Percentiles rank a stretch among this genome's conserved stretches.
Conservation (phyloP, 805 yeast genomes). For the Candida sanyiensis region DNA sequence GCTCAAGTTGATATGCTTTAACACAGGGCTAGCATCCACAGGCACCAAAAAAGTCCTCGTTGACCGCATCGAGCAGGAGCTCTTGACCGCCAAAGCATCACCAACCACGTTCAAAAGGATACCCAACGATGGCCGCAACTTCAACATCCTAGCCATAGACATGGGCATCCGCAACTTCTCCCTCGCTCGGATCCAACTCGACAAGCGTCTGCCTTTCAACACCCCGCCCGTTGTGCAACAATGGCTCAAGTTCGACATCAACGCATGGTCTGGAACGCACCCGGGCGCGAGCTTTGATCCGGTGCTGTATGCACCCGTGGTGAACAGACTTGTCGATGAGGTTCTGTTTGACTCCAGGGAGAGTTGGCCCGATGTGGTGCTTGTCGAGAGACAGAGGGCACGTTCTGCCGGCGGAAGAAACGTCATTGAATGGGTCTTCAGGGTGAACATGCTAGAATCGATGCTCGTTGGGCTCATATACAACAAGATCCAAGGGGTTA, state of each 20-base stretch:
- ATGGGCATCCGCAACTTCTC: conserved; percentile 35
- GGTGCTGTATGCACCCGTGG: conserved; percentile 19
- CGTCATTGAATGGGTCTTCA: conserved; percentile 46
- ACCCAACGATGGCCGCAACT: conserved; percentile 18
- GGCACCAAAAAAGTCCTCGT: conserved; percentile 16
- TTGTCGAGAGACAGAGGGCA: conserved; percentile 53
- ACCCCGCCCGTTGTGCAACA: conserved; percentile 25
- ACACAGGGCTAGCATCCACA: conserved; percentile 13
- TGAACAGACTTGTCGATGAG: conserved; percentile 24
- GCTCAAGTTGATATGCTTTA: conserved; percentile 14
- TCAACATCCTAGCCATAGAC: conserved; percentile 31
- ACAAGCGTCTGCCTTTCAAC: conserved; percentile 19
- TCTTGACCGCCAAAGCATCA: neutral
- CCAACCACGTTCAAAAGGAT: conserved; percentile 10
- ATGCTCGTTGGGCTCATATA: conserved; percentile 34
- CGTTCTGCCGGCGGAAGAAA: conserved; percentile 41
- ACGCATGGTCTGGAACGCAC: conserved; percentile 13
- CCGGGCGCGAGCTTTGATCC: conserved; percentile 22
- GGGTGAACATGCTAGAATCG: conserved; percentile 49
- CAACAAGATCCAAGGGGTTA: conserved; percentile 6
- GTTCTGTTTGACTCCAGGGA: conserved; percentile 19
- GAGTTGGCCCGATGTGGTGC: conserved; percentile 33
- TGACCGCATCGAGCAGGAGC: conserved; percentile 4
- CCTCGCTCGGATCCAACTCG: conserved; percentile 23
- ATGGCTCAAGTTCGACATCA: conserved; percentile 33